Conservation (phyloP, 257 asterid species). For the Solanum chaucha region DNA sequence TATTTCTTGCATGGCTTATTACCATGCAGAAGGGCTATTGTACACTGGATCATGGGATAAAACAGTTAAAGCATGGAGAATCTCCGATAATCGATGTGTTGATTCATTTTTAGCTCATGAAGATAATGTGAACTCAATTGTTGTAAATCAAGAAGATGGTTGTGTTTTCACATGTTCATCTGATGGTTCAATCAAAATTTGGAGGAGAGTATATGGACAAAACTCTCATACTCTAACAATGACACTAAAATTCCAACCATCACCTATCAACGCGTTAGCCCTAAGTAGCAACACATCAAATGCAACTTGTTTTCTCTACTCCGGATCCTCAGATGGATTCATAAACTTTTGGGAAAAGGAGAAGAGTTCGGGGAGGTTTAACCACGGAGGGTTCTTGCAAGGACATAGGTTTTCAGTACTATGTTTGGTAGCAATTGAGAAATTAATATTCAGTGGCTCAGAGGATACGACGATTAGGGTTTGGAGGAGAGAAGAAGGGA, state of each 20-base stretch:
- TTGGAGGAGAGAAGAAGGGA: constrained; percentile 88
- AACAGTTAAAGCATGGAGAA: constrained; percentile 56
- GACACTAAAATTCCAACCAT: constrained; percentile 64
- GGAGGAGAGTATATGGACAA: constrained; percentile 76
- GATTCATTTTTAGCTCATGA: constrained; percentile 72
- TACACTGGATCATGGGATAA: constrained; percentile 78
- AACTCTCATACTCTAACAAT: constrained; percentile 73
- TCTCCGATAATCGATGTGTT: constrained; percentile 47
- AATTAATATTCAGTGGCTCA: constrained; percentile 68
- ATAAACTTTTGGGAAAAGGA: constrained; percentile 96
- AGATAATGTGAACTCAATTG: constrained; percentile 45
- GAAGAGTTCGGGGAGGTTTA: constrained; percentile 51
- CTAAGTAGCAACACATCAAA: constrained; percentile 19
- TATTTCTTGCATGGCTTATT: constrained; percentile 83
- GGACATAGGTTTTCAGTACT: constrained; percentile 78
- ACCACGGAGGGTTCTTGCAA: constrained; percentile 80
- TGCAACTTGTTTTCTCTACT: constrained; percentile 54
- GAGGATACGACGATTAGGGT: constrained; percentile 84
- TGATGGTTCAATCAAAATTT: constrained; percentile 68
- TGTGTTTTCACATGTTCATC: constrained; percentile 71
- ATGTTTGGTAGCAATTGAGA: constrained; percentile 64
- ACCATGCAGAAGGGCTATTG: constrained; percentile 67
- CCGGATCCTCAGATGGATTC: constrained; percentile 83
- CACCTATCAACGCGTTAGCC: constrained; percentile 64
- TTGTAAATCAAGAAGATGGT: constrained; percentile 65